phyloP scores from a whole-genome alignment of 1,284 basidiomycete genomes.

The Pisolithus thermaeus region DNA sequence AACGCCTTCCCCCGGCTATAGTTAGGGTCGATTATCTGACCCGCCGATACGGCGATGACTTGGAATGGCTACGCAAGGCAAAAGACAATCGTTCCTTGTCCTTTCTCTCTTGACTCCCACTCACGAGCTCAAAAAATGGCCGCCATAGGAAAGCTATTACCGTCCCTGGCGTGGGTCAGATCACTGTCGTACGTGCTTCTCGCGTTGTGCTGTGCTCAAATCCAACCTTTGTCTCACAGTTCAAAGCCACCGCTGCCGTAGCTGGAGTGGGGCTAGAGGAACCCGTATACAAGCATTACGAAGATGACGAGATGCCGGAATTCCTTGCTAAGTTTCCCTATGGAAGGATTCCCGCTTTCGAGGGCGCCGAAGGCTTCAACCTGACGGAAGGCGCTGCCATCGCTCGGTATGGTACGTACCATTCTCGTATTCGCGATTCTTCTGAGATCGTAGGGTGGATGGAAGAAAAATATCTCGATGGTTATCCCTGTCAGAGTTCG shows the following conservation, averaged over 20 bases:
- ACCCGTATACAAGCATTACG: too few species aligned
- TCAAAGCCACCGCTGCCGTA: too few species aligned
- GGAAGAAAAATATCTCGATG: constrained; percentile 27
- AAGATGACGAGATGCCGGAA: too few species aligned
- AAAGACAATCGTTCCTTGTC: neutral
- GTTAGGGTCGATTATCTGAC: constrained; percentile 7
- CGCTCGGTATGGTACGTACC: constrained; percentile 81
- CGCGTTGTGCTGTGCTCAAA: too few species aligned
- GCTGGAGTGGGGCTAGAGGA: too few species aligned
- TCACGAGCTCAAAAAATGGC: constrained; percentile 37
- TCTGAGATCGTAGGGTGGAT: too few species aligned
- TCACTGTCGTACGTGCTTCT: constrained; percentile 53
- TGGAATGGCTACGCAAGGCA: constrained; percentile 12
- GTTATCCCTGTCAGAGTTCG: constrained; percentile 63
- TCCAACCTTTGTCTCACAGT: too few species aligned
- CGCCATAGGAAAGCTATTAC: constrained; percentile 55
- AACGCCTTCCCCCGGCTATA: constrained; percentile 19
- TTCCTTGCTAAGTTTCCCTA: too few species aligned
- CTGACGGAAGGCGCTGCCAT: constrained; percentile 81
- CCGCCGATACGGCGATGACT: constrained; percentile 6
- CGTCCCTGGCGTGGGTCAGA: constrained; percentile 33
- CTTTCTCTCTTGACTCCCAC: constrained; percentile 8
- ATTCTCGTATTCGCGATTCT: constrained; percentile 15
- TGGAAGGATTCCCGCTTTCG: too few species aligned
- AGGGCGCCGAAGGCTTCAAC: constrained; percentile 76